Evolutionary conservation across 192 early-diverging fungal species (phyloP), one percentile per base, ranked within the genome.

Genomic region (Coemansia sp.): DNA sequence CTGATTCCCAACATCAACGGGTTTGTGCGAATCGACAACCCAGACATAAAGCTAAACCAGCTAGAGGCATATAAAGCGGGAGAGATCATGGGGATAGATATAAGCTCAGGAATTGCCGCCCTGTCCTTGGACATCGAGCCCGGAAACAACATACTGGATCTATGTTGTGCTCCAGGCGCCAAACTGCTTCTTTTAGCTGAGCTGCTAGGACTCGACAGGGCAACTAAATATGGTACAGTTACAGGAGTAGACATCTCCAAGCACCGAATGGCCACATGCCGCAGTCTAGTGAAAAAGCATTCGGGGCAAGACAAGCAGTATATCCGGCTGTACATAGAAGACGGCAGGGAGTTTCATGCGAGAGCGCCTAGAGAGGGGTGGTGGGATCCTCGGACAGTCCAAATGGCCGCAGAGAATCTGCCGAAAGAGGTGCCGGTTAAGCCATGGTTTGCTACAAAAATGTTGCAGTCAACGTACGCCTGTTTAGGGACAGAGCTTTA

Each of bases 211-310:
- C 17, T 18, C 20, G 18, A 23, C 4, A 21, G 6, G 45, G 44
- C 14, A 83, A 81, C 8, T 9, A 3, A 5, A 12, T 26, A 8
- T 15, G 96, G 96, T 1, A 90, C 90, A 0, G 87, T 94, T 4
- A 98, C 96, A 0, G 96, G 94, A 2, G 93, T 98, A 0, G 96
- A 98, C 62, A 75, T 97, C 23, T 85, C 85, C 2, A 18, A 58
- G 3, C 81, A 89, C 52, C 80, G 96, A 9, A 62, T 89, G 30
- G 77, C 85, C 5, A 91, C 87, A 0, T 93, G 91, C 64, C 83
- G 85, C 26, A 83, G 76, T 23, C 47, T 92, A 20, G 32, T 94
- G 26, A 86, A 87, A 42, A 93, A 90, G 16, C 87, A 90, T 84
- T 64, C 30, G 52, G 80, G 42, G 51, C 73, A 23, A 62, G 60